Percentiles rank a stretch among this genome's conserved stretches.
Conservation (phyloP, 169 alveolate genomes). For the Eimeria maxima region DNA sequence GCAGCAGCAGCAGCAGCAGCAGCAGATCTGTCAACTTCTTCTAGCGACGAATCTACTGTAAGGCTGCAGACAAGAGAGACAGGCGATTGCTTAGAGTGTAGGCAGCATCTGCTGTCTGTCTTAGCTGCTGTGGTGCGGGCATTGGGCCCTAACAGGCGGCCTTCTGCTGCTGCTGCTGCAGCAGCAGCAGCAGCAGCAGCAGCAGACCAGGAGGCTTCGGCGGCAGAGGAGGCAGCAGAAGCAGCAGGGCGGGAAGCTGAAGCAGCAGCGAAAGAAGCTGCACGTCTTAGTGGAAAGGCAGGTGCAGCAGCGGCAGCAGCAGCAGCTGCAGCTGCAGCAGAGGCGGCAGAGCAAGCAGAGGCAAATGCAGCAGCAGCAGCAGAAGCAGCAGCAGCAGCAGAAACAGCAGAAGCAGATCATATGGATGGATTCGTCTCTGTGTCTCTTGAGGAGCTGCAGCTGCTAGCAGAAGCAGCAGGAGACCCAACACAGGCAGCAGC, state of each 20-base stretch:
- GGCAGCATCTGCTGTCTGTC: conserved; percentile 53
- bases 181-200: conserved; percentile 9
- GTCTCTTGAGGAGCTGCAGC: conserved; percentile 50
- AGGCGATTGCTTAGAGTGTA: conserved; percentile 22
- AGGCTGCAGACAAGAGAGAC: neutral
- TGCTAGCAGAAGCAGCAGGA: conserved; percentile 42
- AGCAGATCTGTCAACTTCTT: neutral
- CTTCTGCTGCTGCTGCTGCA: conserved; percentile 57
- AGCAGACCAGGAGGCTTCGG: neutral
- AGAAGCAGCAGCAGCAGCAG: conserved; percentile 56
- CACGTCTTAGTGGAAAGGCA: neutral
- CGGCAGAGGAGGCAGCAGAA: neutral
- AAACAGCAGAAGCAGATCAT: neutral
- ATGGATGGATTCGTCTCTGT: neutral
- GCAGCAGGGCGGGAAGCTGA: neutral
- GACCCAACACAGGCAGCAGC: conserved; percentile 17
- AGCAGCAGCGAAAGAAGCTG: conserved; percentile 25
- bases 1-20: conserved; percentile 21
- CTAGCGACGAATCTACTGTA: neutral
- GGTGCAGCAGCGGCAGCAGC: conserved; percentile 25
- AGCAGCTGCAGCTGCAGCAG: conserved; percentile 38
- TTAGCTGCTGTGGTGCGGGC: conserved; percentile 22
- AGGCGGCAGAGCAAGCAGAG: conserved; percentile 1
- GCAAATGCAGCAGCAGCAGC: conserved; percentile 33
- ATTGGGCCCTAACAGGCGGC: conserved; percentile 37